Evolutionary conservation across 352 stramenopile species (phyloP), one percentile per base, ranked within the genome.

Genomic region (Hyaloperonospora brassicae): DNA sequence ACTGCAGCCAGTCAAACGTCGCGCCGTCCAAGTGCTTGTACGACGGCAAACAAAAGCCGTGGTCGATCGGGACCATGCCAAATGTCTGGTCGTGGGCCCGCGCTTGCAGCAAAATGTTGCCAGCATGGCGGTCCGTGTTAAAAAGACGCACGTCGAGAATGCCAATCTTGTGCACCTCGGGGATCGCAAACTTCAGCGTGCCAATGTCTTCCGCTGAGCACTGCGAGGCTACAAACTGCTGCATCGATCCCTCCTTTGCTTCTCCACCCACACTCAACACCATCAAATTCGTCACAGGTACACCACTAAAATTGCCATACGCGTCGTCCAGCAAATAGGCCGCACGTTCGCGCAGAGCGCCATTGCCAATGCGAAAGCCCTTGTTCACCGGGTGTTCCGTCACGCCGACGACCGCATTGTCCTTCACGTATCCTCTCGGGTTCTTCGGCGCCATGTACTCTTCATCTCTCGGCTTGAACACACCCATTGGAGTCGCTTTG

Each of bases 371-470:
- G 11, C 76, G 76, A 40, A 95, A 92, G 11, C 86, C 86, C 56
- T 86, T 89, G 66, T 92, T 88, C 23, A 90, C 68, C 0, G 86
- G 84, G 55, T 95, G 79, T 34, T 87, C 75, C 13, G 76, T 93
- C 43, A 81, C 72, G 13, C 84, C 84, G 5, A 94, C 73, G n/a
- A 89, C 63, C 0, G 79, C 77, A 40, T 79, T 72, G 50, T 90
- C 80, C 66, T 87, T 83, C 30, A 97, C 80, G 53, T 97, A 98
- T 5, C 92, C 93, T 56, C 96, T 84, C 11, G 97, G 96, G 75
- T 99, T 99, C 76, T 98, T 98, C 35, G 94, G 88, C 1, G 95
- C 95, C 78, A 98, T 98, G 49, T 97, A 98, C 73, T 99, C 97
- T 71, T 99, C 97, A 61, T 99, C 96, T 13, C 89, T 76, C 6